Evolutionary conservation across 2,329 filamentous ascomycete genomes (phyloP).

Genomic region (Grosmannia serpens): DNA sequence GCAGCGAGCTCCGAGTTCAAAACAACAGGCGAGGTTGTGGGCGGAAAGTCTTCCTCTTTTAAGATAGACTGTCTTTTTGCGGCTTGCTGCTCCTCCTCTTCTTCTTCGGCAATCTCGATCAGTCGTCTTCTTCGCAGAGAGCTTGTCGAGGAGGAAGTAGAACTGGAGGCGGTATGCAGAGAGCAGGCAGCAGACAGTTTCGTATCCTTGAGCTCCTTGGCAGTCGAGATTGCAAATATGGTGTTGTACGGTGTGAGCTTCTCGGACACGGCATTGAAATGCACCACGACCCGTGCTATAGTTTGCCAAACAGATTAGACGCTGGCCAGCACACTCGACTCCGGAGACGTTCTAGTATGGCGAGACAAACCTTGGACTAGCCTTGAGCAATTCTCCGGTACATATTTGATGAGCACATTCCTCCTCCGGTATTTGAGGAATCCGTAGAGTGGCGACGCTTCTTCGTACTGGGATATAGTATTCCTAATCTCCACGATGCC

Average conservation of each 20-base stretch:
- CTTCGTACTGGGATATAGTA: constrained; percentile 65
- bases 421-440: constrained; percentile 81
- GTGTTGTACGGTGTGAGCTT: constrained; percentile 79
- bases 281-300: constrained; percentile 68
- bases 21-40: constrained; percentile 27
- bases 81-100: constrained; percentile 54
- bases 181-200: constrained; percentile 82
- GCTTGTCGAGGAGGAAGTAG: constrained; percentile 73
- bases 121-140: constrained; percentile 66
- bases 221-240: constrained; percentile 60
- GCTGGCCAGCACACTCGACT: neutral
- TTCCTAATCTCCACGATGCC: constrained; percentile 77
- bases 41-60: constrained; percentile 29
- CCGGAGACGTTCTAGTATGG: neutral
- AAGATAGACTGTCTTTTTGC: constrained; percentile 47
- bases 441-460: constrained; percentile 81
- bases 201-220: constrained; percentile 76
- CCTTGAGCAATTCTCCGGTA: constrained; percentile 82
- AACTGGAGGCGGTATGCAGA: constrained; percentile 76
- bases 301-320: neutral
- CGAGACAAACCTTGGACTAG: constrained; percentile 69
- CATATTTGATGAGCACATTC: constrained; percentile 85
- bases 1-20: constrained; percentile 41
- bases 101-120: constrained; percentile 87
- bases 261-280: constrained; percentile 56